Base-by-base conservation (phyloP, 2,329 filamentous ascomycete species). In the Sphaerostilbella broomeana region DNA sequence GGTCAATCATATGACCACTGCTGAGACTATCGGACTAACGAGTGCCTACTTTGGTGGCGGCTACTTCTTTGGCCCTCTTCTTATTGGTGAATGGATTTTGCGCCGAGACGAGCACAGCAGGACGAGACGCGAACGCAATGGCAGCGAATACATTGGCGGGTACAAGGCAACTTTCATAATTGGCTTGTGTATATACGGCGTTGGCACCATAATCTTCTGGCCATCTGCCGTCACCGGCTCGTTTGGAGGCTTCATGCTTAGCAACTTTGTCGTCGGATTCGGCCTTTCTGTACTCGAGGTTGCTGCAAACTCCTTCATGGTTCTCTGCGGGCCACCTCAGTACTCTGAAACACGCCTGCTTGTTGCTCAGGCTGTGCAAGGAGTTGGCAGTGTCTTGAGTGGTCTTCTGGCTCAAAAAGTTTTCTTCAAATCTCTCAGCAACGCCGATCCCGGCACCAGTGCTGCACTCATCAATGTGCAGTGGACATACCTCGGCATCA, bases 191-290 rank as follows among this genome's bases (percentile, higher is more conserved):
- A 80, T 90, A 38, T 90, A 89, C 55, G 82, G 81, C 2, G 69
- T 77, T 5, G 83, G 82, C 2, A 86, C 84, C n/a, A 77, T 90
- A 47, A 86, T 88, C 63, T 89, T 90, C 63, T 92, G 85, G 86
- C 86, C 86, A 0, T 83, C 81, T 2, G 83, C 81, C 6, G 76
- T 89, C 8, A 73, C 86, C 43, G 72, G 73, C 30, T 86, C 83
- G 2, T 92, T 85, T 49, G 75, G 79, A 12, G 86, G 86, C 2
- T 92, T 90, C 61, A 79, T 87, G 60, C 75, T 84, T 34, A 79
- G 73, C 50, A 79, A 70, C 47, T 78, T 90, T 51, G 79, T 90
- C 19, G 82, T 88, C 38, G 86, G 84, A 0, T 84, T 83, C 45
- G 86, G 84, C 2, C 68, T 92, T 2, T 79, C 79, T 1, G 78